These are phyloP conservation scores for Fomitopsis betulina DNA, from an alignment of 1,284 basidiomycete genomes.

Conservation along the genomic window DNA sequence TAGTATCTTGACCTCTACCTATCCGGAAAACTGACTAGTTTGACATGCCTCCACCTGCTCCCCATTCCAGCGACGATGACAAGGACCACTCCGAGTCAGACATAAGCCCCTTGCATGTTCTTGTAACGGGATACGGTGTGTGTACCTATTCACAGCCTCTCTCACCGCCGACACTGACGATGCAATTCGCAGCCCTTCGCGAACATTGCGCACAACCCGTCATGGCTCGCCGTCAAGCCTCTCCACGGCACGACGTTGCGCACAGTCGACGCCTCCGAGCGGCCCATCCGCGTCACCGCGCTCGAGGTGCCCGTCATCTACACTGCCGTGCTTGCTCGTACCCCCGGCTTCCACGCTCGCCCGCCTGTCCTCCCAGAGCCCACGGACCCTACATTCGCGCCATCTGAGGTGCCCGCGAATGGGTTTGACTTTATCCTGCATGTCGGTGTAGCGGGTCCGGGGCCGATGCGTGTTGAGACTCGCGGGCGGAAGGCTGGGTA, in stretches of 20 bases:
- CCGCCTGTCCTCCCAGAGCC: slow-evolving; percentile 45
- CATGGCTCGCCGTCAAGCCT: slow-evolving; percentile 13
- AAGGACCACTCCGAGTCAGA: too few relatives aligned
- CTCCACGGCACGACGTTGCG: slow-evolving; percentile 5
- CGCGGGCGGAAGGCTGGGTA: not conserved
- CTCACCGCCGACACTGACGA: not conserved
- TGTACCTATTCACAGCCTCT: not conserved
- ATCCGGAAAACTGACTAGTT: too few relatives aligned
- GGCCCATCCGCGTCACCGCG: slow-evolving; percentile 46
- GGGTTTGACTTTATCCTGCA: not conserved
- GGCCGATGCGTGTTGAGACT: not conserved
- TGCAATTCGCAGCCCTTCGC: slow-evolving; percentile 4
- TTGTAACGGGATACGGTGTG: slow-evolving; percentile 13
- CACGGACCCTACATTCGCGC: slow-evolving; percentile 22
- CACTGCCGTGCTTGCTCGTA: slow-evolving; percentile 42
- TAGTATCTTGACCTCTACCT: too few relatives aligned
- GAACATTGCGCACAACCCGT: slow-evolving; percentile 8
- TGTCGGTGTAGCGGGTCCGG: not conserved
- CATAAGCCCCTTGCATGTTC: slow-evolving; percentile 7
- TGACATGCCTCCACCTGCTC: not conserved
- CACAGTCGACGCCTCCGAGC: slow-evolving; percentile 9
- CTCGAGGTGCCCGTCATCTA: slow-evolving; percentile 54
- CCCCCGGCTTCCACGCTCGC: slow-evolving; percentile 49
- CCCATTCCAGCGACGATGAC: not conserved
- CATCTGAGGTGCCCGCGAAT: not conserved